A percentile compares a stretch with the other conserved stretches of the same genome.
Conservation (phyloP, 78 protist species). For the Protostelium mycophagum region DNA sequence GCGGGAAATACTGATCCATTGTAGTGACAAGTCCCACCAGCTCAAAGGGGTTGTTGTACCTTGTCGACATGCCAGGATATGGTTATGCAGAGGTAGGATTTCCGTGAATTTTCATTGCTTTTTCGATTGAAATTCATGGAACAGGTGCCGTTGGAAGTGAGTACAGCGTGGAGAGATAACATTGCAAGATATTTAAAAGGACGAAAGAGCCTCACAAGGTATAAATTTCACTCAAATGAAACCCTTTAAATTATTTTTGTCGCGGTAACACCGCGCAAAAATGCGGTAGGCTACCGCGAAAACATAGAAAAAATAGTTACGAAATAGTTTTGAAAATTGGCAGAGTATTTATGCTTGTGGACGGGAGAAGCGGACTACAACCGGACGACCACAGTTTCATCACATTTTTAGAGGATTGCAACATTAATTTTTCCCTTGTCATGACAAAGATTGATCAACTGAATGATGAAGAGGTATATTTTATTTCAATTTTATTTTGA, state of each 20-base stretch:
- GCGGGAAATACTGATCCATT: too few relatives aligned
- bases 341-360: not conserved
- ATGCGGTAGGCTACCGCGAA: too few relatives aligned
- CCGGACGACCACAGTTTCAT: not conserved
- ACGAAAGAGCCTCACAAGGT: not conserved
- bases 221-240: not conserved
- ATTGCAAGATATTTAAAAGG: too few relatives aligned
- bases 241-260: not conserved
- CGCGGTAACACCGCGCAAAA: too few relatives aligned
- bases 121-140: too few relatives aligned
- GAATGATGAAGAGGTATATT: not conserved
- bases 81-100: not conserved
- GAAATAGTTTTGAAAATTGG: too few relatives aligned
- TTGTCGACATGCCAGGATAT: not conserved
- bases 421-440: not conserved
- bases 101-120: not conserved
- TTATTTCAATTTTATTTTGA: not conserved
- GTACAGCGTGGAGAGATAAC: not conserved
- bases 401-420: not conserved
- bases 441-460: not conserved
- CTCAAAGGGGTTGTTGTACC: not conserved
- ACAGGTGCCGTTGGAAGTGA: not conserved
- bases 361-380: not conserved
- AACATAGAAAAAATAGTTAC: too few relatives aligned
- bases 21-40: not conserved